phyloP scores from a whole-genome alignment of 768 basidiomycete species.

The Leccinum disarticulatum region DNA sequence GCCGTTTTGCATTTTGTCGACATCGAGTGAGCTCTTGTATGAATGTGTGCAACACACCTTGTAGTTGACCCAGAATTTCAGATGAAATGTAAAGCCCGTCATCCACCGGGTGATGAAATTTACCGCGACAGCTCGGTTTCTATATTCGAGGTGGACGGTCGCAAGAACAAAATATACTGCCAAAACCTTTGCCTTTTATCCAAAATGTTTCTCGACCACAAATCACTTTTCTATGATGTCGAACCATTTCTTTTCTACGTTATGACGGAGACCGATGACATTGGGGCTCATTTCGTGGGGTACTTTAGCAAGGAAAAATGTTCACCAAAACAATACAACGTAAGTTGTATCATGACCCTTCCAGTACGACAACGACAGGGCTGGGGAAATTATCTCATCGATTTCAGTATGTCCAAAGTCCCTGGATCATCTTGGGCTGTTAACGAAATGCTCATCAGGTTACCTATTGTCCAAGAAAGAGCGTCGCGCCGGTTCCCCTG shows the following conservation, averaged over 20 bases:
- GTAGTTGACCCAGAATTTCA: slow-evolving; percentile 34
- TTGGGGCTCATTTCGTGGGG: slow-evolving; percentile 92
- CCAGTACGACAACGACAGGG: slow-evolving; percentile 93
- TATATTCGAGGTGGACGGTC: slow-evolving; percentile 96
- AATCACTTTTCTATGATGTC: slow-evolving; percentile 98
- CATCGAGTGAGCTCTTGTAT: slow-evolving; percentile 66
- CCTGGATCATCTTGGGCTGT: slow-evolving; percentile 4
- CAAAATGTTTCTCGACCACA: slow-evolving; percentile 99
- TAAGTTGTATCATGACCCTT: slow-evolving; percentile 99
- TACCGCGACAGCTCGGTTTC: slow-evolving; percentile 88
- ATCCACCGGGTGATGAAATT: slow-evolving; percentile 98
- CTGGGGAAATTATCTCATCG: slow-evolving; percentile 96
- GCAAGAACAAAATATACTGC: slow-evolving; percentile 99
- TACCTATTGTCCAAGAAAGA: slow-evolving; percentile 97
- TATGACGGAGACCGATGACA: slow-evolving; percentile 87
- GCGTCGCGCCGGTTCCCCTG: slow-evolving; percentile 84
- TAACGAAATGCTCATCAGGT: slow-evolving; percentile 50
- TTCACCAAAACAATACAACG: slow-evolving; percentile 93
- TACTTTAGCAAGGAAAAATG: slow-evolving; percentile 99
- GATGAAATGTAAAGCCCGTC: slow-evolving; percentile 93
- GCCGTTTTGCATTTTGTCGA: slow-evolving; percentile 77
- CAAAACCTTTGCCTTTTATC: slow-evolving; percentile 97
- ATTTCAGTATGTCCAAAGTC: slow-evolving; percentile 70
- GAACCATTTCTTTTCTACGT: slow-evolving; percentile 99
- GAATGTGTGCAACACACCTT: neutral